These are phyloP conservation scores for Corchorus olitorius DNA, from an alignment of 345 rosid species.

Conservation along the genomic window DNA sequence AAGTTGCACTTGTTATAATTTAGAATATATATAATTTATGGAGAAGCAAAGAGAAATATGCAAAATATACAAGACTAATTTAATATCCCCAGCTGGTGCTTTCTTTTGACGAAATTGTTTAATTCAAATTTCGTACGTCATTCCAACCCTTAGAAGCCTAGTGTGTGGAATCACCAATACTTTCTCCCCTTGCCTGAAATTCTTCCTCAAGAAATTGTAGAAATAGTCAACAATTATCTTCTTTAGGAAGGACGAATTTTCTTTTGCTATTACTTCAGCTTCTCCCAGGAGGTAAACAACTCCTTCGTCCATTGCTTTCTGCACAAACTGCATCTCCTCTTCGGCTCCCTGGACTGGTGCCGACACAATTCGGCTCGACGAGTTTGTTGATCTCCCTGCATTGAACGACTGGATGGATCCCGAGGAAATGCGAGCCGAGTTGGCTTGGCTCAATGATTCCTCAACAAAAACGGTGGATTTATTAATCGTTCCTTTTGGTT, in stretches of 20 bases:
- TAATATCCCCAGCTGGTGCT: too few species aligned
- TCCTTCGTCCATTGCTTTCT: slow-evolving; percentile 63
- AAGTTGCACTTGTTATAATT: too few species aligned
- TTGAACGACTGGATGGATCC: slow-evolving; percentile 36
- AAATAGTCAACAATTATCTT: slow-evolving; percentile 58
- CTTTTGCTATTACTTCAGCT: slow-evolving; percentile 55
- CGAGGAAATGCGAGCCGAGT: slow-evolving; percentile 39
- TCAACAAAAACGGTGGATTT: slow-evolving; percentile 25
- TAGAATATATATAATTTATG: too few species aligned
- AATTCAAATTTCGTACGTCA: slow-evolving; percentile 77
- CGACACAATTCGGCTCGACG: slow-evolving; percentile 27
- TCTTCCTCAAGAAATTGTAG: slow-evolving; percentile 63
- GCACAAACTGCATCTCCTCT: slow-evolving; percentile 58
- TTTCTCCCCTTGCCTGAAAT: slow-evolving; percentile 60
- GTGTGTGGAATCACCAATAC: slow-evolving; percentile 59
- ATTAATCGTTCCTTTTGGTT: slow-evolving; percentile 20
- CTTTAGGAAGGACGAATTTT: slow-evolving; percentile 54
- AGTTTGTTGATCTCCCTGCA: slow-evolving; percentile 18
- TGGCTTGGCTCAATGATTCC: slow-evolving; percentile 39
- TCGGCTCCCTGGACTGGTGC: slow-evolving; percentile 31
- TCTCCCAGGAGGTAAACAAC: slow-evolving; percentile 72
- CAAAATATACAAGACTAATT: too few species aligned
- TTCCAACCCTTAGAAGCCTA: slow-evolving; percentile 73
- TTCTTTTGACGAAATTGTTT: too few species aligned
- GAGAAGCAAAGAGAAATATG: too few species aligned